Evolutionary conservation across 2,329 filamentous ascomycete species (phyloP).

Genomic region (Pyrenophora teres): DNA sequence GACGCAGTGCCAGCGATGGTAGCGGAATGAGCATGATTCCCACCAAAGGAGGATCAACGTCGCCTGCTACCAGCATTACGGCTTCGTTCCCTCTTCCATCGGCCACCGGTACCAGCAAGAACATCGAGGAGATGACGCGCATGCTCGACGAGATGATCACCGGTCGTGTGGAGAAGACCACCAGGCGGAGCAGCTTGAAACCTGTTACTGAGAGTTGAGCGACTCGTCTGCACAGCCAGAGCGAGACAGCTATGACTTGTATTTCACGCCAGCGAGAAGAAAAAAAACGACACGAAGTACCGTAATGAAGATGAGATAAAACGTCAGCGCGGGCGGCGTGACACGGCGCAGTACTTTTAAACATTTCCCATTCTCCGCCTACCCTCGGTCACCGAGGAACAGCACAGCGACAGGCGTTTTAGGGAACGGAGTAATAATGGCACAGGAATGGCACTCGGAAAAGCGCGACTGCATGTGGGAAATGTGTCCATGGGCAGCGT

Average conservation of each 20-base stretch:
- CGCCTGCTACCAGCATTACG: slow-evolving; percentile 19
- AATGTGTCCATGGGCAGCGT: slow-evolving; percentile 2
- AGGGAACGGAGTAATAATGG: slow-evolving; percentile 12
- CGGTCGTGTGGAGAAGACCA: slow-evolving; percentile 70
- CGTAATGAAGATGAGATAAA: slow-evolving; percentile 30
- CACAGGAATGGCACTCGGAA: slow-evolving; percentile 16
- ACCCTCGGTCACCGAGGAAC: slow-evolving; percentile 7
- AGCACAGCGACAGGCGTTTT: slow-evolving; percentile 26
- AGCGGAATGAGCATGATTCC: slow-evolving; percentile 37
- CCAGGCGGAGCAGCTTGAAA: slow-evolving; percentile 49
- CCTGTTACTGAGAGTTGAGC: slow-evolving; percentile 26
- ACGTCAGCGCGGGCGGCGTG: slow-evolving; percentile 16
- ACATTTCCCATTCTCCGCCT: slow-evolving; percentile 7
- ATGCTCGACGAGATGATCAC: slow-evolving; percentile 97
- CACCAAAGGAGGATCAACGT: slow-evolving; percentile 26
- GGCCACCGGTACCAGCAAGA: slow-evolving; percentile 56
- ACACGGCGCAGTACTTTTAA: slow-evolving; percentile 12
- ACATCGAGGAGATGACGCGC: slow-evolving; percentile 88
- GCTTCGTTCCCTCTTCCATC: slow-evolving; percentile 19
- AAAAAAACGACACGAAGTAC: slow-evolving; percentile 20
- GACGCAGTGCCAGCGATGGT: slow-evolving; percentile 35
- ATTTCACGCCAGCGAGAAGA: slow-evolving; percentile 1
- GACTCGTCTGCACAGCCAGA: slow-evolving; percentile 4
- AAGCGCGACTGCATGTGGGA: background rate
- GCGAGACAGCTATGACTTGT: slow-evolving; percentile 7